These are phyloP conservation scores for Candida multigemmis DNA, from an alignment of 805 yeast species.

Conservation along the genomic window DNA sequence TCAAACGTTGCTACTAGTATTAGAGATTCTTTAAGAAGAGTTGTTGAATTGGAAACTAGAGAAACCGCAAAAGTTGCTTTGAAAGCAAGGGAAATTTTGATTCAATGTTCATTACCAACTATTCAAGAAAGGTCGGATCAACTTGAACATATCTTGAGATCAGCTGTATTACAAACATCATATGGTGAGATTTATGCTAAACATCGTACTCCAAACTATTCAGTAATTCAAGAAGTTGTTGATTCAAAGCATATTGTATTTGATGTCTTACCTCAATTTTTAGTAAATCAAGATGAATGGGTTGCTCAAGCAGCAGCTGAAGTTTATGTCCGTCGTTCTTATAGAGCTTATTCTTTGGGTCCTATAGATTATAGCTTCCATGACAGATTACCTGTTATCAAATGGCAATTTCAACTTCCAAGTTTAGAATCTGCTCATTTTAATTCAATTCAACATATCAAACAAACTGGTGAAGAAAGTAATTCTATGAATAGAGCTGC, in stretches of 20 bases:
- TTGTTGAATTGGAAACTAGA: conserved; percentile 86
- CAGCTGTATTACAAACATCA: conserved; percentile 80
- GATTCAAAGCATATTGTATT: conserved; percentile 95
- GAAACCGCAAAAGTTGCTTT: conserved; percentile 88
- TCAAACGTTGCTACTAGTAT: conserved; percentile 61
- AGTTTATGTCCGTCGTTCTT: conserved; percentile 93
- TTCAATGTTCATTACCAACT: conserved; percentile 95
- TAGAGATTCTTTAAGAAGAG: conserved; percentile 61
- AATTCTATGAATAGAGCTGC: conserved; percentile 68
- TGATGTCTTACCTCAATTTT: conserved; percentile 90
- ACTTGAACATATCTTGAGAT: conserved; percentile 87
- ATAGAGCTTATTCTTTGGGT: conserved; percentile 88
- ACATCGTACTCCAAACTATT: conserved; percentile 75
- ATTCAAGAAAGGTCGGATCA: conserved; percentile 94
- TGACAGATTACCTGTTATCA: conserved; percentile 58
- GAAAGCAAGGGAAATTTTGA: conserved; percentile 91
- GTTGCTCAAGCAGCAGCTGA: conserved; percentile 95
- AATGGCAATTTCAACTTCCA: conserved; percentile 87
- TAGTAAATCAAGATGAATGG: conserved; percentile 74
- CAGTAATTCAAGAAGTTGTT: conserved; percentile 79
- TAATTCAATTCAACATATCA: conserved; percentile 52
- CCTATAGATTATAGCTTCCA: conserved; percentile 55
- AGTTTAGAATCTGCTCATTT: conserved; percentile 62
- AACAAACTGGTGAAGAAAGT: conserved; percentile 22
- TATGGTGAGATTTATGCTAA: conserved; percentile 77